These are phyloP conservation scores for Gossypium aridum DNA, from an alignment of 441 rosid species.

Conservation along the genomic window DNA sequence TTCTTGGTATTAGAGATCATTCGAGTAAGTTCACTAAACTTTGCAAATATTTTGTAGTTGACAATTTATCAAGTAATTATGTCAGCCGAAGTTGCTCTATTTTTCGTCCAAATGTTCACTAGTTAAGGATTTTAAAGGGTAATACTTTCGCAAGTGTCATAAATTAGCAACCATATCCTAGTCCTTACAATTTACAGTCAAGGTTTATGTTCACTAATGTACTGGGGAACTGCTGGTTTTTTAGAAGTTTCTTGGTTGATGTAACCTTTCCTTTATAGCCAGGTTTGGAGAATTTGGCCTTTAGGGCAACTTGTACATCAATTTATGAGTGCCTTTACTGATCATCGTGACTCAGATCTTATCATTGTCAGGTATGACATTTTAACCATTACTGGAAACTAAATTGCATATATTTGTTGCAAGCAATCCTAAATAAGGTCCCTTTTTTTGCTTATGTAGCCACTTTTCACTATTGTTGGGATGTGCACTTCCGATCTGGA, in stretches of 20 bases:
- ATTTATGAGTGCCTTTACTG: slow-evolving; percentile 94
- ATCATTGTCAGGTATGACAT: slow-evolving; percentile 72
- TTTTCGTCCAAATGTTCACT: background rate
- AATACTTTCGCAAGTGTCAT: background rate
- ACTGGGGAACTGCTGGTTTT: background rate
- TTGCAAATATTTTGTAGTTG: slow-evolving; percentile 7
- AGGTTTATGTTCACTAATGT: background rate
- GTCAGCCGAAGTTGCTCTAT: background rate
- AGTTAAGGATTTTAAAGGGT: background rate
- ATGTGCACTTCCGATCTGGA: slow-evolving; percentile 97
- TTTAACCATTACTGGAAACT: background rate
- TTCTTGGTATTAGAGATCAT: slow-evolving; percentile 78
- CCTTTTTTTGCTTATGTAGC: slow-evolving; percentile 32
- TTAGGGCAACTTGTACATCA: slow-evolving; percentile 68
- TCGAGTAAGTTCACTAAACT: slow-evolving; percentile 54
- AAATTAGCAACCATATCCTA: background rate
- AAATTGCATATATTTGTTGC: slow-evolving; percentile 1
- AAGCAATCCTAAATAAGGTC: background rate
- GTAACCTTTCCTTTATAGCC: slow-evolving; percentile 22
- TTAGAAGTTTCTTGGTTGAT: slow-evolving; percentile 4
- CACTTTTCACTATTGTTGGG: slow-evolving; percentile 93
- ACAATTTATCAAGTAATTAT: background rate
- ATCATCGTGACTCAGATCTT: slow-evolving; percentile 94
- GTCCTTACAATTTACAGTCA: background rate
- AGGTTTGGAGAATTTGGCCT: slow-evolving; percentile 96